These are phyloP conservation scores for Aspergillus nomiae DNA, from an alignment of 2,329 filamentous ascomycete species.

Conservation along the genomic window DNA sequence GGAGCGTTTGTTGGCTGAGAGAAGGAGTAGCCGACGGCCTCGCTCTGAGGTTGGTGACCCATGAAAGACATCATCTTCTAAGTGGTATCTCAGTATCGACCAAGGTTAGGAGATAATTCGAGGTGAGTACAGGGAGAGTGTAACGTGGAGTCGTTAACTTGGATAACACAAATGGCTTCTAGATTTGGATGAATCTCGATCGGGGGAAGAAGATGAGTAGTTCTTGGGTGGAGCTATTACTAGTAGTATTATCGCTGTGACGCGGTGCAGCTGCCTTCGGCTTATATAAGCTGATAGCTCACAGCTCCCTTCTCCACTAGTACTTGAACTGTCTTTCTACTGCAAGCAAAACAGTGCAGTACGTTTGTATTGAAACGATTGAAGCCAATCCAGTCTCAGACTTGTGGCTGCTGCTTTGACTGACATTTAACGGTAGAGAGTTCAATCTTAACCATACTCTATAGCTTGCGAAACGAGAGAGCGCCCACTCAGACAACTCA, in stretches of 20 bases:
- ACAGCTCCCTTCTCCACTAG: too few relatives aligned
- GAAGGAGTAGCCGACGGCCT: constrained; percentile 63
- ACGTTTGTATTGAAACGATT: background rate
- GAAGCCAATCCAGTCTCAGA: background rate
- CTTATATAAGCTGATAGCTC: constrained; percentile 34
- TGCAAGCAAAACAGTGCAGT: background rate
- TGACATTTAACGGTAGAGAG: background rate
- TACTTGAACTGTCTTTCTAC: background rate
- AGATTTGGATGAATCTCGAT: background rate
- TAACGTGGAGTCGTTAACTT: background rate
- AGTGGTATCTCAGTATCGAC: background rate
- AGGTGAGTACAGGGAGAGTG: background rate
- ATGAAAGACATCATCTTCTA: constrained; percentile 58
- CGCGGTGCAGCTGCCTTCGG: constrained; percentile 41
- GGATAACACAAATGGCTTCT: background rate
- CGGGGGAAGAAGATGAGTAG: background rate
- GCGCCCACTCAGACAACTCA: background rate
- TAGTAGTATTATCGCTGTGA: constrained; percentile 29
- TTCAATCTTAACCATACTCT: constrained; percentile 3
- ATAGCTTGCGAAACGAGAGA: background rate
- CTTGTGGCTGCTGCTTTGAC: background rate
- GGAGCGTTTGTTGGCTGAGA: constrained; percentile 52
- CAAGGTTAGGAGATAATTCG: background rate
- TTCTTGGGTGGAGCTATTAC: constrained; percentile 12
- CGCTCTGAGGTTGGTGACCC: constrained; percentile 50